Conservation (phyloP, 176 grass and related monocot genomes). For the Pontederia crassipes region DNA sequence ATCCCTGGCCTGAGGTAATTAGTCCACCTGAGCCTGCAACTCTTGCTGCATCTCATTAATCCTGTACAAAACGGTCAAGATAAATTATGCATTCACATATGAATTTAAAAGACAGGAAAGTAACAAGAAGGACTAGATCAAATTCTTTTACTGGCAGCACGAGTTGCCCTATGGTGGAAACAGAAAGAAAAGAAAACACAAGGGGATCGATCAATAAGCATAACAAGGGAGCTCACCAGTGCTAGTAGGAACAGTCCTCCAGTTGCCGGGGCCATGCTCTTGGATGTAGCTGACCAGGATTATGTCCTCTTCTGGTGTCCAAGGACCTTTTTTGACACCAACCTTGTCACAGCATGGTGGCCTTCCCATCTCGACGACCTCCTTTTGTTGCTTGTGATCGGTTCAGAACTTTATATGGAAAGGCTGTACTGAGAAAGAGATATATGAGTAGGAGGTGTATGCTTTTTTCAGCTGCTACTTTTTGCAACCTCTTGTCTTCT, state of each 20-base stretch:
- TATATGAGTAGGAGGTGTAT: too few relatives aligned
- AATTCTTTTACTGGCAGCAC: too few relatives aligned
- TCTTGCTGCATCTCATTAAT: conserved; percentile 10
- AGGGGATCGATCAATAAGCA: not conserved
- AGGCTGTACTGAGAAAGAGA: too few relatives aligned
- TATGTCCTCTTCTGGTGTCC: conserved; percentile 16
- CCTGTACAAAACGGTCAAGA: not conserved
- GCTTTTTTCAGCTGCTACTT: too few relatives aligned
- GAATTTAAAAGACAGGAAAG: not conserved
- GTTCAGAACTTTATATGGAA: too few relatives aligned
- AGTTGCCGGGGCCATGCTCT: conserved; percentile 7
- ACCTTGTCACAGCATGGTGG: conserved; percentile 5
- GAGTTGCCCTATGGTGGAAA: too few relatives aligned
- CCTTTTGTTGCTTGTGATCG: not conserved
- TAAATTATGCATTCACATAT: too few relatives aligned
- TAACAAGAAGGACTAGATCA: not conserved
- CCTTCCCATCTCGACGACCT: not conserved
- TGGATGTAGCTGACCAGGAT: conserved; percentile 8
- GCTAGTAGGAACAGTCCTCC: conserved; percentile 8
- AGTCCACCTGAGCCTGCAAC: conserved; percentile 12
- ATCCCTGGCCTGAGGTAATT: conserved; percentile 14
- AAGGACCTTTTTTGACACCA: conserved; percentile 11
- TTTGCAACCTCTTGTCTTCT: too few relatives aligned
- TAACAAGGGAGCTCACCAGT: not conserved
- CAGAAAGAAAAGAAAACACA: too few relatives aligned